phyloP scores from a whole-genome alignment of 495 filamentous ascomycete genomes.

The Penicillium atrosanguineum region DNA sequence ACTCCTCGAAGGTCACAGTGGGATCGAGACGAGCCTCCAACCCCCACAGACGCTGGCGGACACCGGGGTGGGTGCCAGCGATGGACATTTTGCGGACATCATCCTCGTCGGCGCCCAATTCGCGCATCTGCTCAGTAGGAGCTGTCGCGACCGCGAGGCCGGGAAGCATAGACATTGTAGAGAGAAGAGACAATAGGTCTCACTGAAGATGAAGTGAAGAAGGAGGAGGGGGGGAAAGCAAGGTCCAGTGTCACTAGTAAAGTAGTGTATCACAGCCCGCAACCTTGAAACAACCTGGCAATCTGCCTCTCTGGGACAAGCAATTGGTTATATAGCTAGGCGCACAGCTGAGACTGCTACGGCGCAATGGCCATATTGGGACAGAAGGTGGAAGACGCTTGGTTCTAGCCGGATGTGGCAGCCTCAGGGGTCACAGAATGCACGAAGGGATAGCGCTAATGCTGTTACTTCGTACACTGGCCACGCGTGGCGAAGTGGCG shows the following conservation, averaged over 20 bases:
- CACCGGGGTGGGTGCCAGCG: not conserved
- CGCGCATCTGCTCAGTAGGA: not conserved
- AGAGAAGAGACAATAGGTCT: not conserved
- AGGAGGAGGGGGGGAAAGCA: not conserved
- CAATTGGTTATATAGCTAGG: not conserved
- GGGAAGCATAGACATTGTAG: not conserved
- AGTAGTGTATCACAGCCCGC: too few relatives aligned
- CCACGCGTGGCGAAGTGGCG: not conserved
- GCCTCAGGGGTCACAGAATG: not conserved
- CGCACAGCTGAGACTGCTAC: too few relatives aligned
- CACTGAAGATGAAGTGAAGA: not conserved
- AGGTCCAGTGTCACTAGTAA: too few relatives aligned
- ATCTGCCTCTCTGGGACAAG: not conserved
- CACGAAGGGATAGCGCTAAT: not conserved
- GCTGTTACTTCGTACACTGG: not conserved
- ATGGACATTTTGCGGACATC: not conserved
- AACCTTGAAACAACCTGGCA: not conserved
- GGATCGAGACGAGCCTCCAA: constrained; percentile 26
- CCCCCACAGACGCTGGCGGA: constrained; percentile 45
- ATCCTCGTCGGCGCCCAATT: not conserved
- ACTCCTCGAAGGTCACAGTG: constrained; percentile 35
- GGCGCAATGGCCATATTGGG: not conserved
- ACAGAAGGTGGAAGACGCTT: not conserved
- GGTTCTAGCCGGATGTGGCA: not conserved
- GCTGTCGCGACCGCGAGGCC: not conserved